Percentiles rank a stretch among this genome's conserved stretches.
These are phyloP conservation scores for Tribonema minus DNA, from an alignment of 108 stramenopile genomes.

Conservation along the genomic window DNA sequence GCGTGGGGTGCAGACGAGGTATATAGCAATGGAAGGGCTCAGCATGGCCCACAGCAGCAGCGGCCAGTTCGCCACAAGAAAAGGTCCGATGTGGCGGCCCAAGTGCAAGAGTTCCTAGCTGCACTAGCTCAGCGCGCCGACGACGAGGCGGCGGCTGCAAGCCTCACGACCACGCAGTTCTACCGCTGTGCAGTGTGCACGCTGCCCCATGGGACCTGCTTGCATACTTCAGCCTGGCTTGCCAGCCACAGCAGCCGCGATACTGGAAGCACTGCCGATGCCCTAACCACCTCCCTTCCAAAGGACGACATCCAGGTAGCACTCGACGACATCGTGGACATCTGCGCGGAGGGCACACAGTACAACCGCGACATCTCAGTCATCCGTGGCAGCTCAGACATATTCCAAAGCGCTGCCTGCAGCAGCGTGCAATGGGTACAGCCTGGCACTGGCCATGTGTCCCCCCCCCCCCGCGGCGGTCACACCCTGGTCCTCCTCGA, in stretches of 20 bases:
- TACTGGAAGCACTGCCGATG: no score
- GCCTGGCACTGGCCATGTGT: slow-evolving; percentile 10
- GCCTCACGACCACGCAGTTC: no score
- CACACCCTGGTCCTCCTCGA: slow-evolving; percentile 30
- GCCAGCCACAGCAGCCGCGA: background rate
- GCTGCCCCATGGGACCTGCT: slow-evolving; percentile 10
- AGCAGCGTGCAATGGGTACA: background rate
- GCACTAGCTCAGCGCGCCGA: no score
- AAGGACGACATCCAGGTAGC: slow-evolving; percentile 9
- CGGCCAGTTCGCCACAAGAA: no score
- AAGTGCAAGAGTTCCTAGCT: no score
- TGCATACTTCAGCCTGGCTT: slow-evolving; percentile 10
- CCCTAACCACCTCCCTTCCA: slow-evolving; percentile 1
- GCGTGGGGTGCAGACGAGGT: no score
- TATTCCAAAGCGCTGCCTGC: background rate
- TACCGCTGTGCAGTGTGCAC: slow-evolving; percentile 27
- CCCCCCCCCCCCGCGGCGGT: slow-evolving; percentile 6
- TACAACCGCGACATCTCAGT: background rate
- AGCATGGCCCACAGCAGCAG: no score
- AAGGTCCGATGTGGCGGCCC: no score
- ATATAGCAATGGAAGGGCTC: no score
- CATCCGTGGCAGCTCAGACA: slow-evolving; percentile 3
- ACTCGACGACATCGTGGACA: slow-evolving; percentile 24
- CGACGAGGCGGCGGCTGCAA: no score
- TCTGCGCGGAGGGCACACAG: background rate